These are phyloP conservation scores for Novymonas esmeraldas DNA, from an alignment of 208 protist genomes.

Conservation along the genomic window DNA sequence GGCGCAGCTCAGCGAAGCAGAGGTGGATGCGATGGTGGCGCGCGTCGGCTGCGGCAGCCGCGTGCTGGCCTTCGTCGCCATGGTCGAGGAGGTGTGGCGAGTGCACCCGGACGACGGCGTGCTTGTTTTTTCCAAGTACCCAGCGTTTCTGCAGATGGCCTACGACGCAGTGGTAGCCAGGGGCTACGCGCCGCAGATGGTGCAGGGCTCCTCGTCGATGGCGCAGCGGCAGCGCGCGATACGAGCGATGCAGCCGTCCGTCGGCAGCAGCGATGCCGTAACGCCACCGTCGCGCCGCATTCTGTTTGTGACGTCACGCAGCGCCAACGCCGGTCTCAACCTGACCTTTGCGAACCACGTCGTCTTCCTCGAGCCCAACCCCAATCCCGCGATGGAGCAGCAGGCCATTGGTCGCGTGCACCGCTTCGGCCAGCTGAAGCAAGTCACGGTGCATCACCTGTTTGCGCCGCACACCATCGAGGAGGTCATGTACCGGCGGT, in stretches of 20 bases:
- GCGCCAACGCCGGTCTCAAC: constrained; percentile 66
- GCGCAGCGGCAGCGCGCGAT: constrained; percentile 46
- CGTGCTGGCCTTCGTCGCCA: constrained; percentile 27
- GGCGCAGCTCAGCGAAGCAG: constrained; percentile 4
- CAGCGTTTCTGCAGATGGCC: constrained; percentile 32
- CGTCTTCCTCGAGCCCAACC: constrained; percentile 70
- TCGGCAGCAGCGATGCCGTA: not conserved
- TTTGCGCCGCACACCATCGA: constrained; percentile 54
- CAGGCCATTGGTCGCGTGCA: constrained; percentile 87
- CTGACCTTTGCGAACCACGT: constrained; percentile 78
- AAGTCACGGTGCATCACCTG: constrained; percentile 50
- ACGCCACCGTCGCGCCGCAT: constrained; percentile 26
- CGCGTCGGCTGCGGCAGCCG: constrained; percentile 43
- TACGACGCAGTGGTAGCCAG: constrained; percentile 20
- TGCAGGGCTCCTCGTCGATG: constrained; percentile 41
- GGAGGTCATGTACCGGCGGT: constrained; percentile 46
- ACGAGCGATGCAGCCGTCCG: constrained; percentile 26
- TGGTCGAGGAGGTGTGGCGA: constrained; percentile 44
- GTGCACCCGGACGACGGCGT: constrained; percentile 34
- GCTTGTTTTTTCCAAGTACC: constrained; percentile 60
- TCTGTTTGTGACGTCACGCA: constrained; percentile 63
- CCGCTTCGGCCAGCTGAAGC: constrained; percentile 90
- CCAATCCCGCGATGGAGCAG: constrained; percentile 73
- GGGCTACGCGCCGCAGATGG: constrained; percentile 38
- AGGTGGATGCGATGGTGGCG: constrained; percentile 15